Evolutionary conservation across 148 eudicot genomes (phyloP), one percentile per base, ranked within the genome.

Genomic region (Persicaria tinctoria): DNA sequence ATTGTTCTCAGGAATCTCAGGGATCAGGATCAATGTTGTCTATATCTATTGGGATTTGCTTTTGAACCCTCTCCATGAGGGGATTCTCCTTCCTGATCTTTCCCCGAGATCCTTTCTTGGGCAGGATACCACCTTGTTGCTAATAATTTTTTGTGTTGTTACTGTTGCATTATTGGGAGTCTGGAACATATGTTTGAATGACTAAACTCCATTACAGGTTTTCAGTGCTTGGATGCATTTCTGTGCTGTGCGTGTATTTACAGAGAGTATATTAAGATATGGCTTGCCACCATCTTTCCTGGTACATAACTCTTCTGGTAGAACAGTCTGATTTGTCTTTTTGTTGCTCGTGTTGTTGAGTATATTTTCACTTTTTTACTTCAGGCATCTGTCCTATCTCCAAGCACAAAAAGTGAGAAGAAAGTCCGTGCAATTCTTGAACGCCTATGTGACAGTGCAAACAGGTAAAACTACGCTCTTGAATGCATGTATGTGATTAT

Each of bases 251-350:
- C 90, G 93, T 62, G 83, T 85, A 56, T 92, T 90, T 83, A 76
- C 86, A 44, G 97, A 92, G 87, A 90, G 97, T 85, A 90, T 92
- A 80, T 79, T 92, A 85, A 87, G 98, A 90, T 95, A 95, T 78
- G 98, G 98, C 49, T 78, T 92, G 82, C 98, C 98, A 16, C 97
- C 98, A 55, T 84, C 90, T 56, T 95, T 95, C 82, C 81, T 92
- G 96, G 96, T 95, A 89, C 76, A 51, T 66, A 18, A 62, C 51
- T 68, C 69, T 73, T 69, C 51, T 32, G 5, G 14, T 3, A 71
- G 51, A 45, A 50, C 54, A 46, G 17, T 71, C 38, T 23, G 9
- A 10, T 9, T 17, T 47, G 54, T 46, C 27, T 48, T 50, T 32
- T 71, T 9, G 74, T 38, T 50, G 74, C 32, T 46, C 5, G 4